Base-by-base conservation (phyloP, 768 basidiomycete genomes). In the Mycena kentingensis region DNA sequence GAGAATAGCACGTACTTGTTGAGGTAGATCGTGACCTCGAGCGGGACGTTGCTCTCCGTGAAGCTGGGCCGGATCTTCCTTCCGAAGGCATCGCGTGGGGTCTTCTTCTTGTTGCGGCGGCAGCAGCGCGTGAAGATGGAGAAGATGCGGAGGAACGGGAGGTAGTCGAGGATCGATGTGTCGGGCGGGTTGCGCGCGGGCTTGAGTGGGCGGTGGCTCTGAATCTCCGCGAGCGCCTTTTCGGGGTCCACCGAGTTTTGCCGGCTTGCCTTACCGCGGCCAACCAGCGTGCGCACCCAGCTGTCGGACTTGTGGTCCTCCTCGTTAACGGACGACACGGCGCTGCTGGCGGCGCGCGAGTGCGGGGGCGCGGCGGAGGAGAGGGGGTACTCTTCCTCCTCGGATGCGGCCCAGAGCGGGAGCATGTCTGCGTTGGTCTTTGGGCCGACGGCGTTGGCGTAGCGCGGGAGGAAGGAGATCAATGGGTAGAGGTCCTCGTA, bases 401-500 rank as follows among this genome's bases (percentile, higher is more conserved):
- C 72, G 3, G 77, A 77, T 6, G 75, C 70, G 22, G 76, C 72
- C 81, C 83, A 85, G 19, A 85, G 69, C 3, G 83, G 83, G 6
- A 85, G 78, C 60, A 76, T 75, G 52, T 82, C 77, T 3, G 66
- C 68, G 2, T 70, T 68, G 11, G 71, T 50, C n/a, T n/a, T 58
- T 34, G 52, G 52, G 7, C 58, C 58, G 3, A 63, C 54, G 39
- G 59, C 51, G 53, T 70, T 73, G 21, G 78, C 77, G 59, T 82
- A 82, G 22, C 81, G 80, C 2, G 87, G 87, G 2, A 88, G 77
- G 68, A 83, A 80, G 57, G 77, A 82, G 49, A 89, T 76, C 34
- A 89, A 73, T n/a, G 83, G 81, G 61, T 85, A 91, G 24, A 90
- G 76, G 62, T 90, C 88, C 29, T 85, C 77, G 61, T 87, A 89